Evolutionary conservation across 768 basidiomycete genomes (phyloP).

Genomic region (Lentinula sp.): DNA sequence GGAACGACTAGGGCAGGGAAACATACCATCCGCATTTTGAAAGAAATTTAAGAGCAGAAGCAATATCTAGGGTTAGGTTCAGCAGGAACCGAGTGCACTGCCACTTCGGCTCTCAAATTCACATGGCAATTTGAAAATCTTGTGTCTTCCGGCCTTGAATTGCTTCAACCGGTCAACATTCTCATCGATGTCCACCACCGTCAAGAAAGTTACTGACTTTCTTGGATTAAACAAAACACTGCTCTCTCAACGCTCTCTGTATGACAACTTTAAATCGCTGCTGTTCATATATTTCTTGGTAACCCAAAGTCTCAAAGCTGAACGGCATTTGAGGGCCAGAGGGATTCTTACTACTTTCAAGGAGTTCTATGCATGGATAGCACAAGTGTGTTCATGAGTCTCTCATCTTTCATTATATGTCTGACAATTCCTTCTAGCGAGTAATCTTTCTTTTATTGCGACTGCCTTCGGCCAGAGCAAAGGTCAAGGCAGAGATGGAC

Average conservation of each 20-base stretch:
- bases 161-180: not conserved
- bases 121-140: not conserved
- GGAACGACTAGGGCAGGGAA: not conserved
- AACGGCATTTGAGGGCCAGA: conserved; percentile 60
- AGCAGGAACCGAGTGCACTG: not conserved
- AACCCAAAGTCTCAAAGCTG: conserved; percentile 42
- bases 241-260: conserved; percentile 10
- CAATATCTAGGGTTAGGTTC: not conserved
- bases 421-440: conserved; percentile 29
- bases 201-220: conserved; percentile 1
- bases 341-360: conserved; percentile 42
- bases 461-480: conserved; percentile 52
- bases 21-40: conserved; percentile 54
- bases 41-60: conserved; percentile 17
- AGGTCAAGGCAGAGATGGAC: conserved; percentile 58
- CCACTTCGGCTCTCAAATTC: not conserved
- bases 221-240: not conserved
- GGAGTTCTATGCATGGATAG: conserved; percentile 49
- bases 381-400: conserved; percentile 32
- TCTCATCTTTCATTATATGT: not conserved
- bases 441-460: conserved; percentile 52
- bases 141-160: too few species aligned
- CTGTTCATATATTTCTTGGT: conserved; percentile 56
- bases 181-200: not conserved
- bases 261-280: conserved; percentile 47